Conservation (phyloP, 2,329 filamentous ascomycete genomes). For the Fusarium sororula region DNA sequence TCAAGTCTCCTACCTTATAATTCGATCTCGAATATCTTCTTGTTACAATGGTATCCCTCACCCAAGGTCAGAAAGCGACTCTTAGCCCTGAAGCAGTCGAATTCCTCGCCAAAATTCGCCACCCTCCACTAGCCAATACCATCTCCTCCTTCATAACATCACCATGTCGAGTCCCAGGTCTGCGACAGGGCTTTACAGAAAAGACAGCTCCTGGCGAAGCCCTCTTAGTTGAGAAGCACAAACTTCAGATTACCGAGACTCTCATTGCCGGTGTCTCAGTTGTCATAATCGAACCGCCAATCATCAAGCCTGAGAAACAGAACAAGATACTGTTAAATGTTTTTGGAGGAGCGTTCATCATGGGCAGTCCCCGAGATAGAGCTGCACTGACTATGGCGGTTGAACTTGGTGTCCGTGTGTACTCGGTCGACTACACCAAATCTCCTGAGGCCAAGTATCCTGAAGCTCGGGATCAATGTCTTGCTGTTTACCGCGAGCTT, state of each 20-base stretch:
- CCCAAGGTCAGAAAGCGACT: neutral
- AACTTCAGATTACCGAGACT: rapidly evolving
- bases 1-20: no score
- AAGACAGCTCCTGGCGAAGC: neutral
- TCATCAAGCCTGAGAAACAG: neutral
- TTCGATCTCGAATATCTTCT: no score
- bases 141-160: neutral
- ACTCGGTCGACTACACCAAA: neutral
- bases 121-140: neutral
- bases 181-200: neutral
- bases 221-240: rapidly evolving
- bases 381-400: neutral
- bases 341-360: neutral
- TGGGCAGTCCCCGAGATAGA: neutral
- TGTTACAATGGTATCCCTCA: no score
- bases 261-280: neutral
- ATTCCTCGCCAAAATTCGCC: neutral
- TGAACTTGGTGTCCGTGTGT: neutral
- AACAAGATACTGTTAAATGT: neutral
- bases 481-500: neutral
- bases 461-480: neutral
- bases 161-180: neutral
- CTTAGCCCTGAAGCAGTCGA: neutral
- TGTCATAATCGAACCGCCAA: rapidly evolving
- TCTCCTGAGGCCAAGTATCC: neutral